These are phyloP conservation scores for Pseudonitzschia multiseries DNA, from an alignment of 108 stramenopile genomes.

Conservation along the genomic window DNA sequence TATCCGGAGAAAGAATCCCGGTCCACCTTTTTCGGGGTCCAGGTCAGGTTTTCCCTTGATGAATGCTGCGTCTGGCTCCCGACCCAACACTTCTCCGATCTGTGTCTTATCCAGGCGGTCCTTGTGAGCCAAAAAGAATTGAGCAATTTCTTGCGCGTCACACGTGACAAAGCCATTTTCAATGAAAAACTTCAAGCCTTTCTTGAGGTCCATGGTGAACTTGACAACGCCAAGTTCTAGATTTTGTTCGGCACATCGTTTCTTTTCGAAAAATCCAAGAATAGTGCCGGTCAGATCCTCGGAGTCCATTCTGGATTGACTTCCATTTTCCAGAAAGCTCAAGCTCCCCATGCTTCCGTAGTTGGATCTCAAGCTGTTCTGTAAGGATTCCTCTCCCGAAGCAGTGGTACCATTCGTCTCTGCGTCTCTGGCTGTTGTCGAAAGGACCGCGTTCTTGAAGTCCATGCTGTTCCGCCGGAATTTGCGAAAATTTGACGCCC, in stretches of 20 bases:
- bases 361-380: background rate
- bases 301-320: conserved; percentile 19
- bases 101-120: conserved; percentile 98
- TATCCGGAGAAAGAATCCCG: conserved; percentile 87
- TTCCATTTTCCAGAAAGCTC: background rate
- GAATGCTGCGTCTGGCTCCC: conserved; percentile 91
- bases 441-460: conserved; percentile 11
- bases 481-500: conserved; percentile 16
- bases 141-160: conserved; percentile 87
- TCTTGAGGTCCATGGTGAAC: conserved; percentile 92
- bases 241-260: conserved; percentile 84
- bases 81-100: conserved; percentile 97
- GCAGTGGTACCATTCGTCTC: background rate
- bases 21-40: conserved; percentile 78
- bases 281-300: conserved; percentile 62
- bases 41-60: conserved; percentile 55
- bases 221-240: conserved; percentile 90
- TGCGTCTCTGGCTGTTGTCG: background rate
- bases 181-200: conserved; percentile 88
- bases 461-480: conserved; percentile 11
- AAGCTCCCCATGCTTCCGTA: background rate
- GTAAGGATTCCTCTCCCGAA: background rate
- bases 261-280: conserved; percentile 33
- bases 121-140: conserved; percentile 81
- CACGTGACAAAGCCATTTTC: conserved; percentile 81